Percentiles rank a stretch among this genome's conserved stretches.
phyloP scores from a whole-genome alignment of 2,329 filamentous ascomycete genomes.

The Stenocarpella maydis region DNA sequence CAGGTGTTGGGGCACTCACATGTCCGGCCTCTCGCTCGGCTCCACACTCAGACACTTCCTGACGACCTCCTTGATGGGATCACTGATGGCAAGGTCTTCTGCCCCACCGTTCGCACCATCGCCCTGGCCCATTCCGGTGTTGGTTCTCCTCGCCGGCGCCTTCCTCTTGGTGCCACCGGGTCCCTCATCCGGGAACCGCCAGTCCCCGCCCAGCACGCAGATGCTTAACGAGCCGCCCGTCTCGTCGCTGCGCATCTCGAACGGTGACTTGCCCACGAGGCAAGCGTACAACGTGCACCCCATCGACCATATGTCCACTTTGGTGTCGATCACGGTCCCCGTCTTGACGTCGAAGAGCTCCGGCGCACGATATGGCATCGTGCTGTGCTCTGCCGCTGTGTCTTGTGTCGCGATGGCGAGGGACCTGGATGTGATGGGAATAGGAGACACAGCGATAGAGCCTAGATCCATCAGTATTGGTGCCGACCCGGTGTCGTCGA shows the following conservation, averaged over 20 bases:
- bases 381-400: conserved; percentile 92
- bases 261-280: conserved; percentile 94
- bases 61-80: conserved; percentile 86
- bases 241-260: conserved; percentile 94
- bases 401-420: conserved; percentile 93
- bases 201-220: conserved; percentile 92
- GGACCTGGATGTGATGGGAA: conserved; percentile 87
- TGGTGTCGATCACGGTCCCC: conserved; percentile 89
- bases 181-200: conserved; percentile 93
- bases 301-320: conserved; percentile 97
- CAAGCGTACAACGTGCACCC: conserved; percentile 98
- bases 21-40: conserved; percentile 84
- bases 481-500: conserved; percentile 85
- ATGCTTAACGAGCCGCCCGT: conserved; percentile 93
- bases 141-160: conserved; percentile 43
- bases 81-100: conserved; percentile 71
- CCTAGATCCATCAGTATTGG: conserved; percentile 98
- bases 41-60: conserved; percentile 87
- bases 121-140: conserved; percentile 39
- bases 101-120: conserved; percentile 42
- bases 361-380: conserved; percentile 97
- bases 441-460: conserved; percentile 86
- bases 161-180: conserved; percentile 61
- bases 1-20: conserved; percentile 46
- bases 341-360: conserved; percentile 99